phyloP scores from a whole-genome alignment of 2,329 filamentous ascomycete species.

The Xylariomycetidae sp. region DNA sequence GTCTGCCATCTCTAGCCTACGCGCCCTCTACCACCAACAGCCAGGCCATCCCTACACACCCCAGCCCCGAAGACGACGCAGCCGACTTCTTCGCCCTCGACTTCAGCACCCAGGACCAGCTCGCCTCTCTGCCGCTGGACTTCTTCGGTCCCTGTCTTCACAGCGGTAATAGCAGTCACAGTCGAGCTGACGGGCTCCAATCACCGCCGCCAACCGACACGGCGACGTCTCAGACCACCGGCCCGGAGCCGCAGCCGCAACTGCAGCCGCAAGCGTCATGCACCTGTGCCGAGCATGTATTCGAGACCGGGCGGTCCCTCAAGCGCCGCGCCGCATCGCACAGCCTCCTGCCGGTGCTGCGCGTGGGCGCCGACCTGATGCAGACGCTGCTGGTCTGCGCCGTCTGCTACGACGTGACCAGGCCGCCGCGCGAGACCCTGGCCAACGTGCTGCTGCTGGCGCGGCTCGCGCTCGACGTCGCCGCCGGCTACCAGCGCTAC shows the following conservation, averaged over 20 bases:
- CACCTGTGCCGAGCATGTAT: constrained; percentile 1
- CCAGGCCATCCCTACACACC: too few relatives aligned
- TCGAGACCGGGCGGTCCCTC: neutral
- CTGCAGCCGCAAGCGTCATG: neutral
- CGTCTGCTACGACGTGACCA: constrained; percentile 1
- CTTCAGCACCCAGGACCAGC: constrained; percentile 1
- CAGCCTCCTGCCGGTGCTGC: neutral
- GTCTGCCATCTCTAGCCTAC: neutral
- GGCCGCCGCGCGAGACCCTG: neutral
- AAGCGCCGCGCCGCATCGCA: neutral
- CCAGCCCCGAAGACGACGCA: neutral
- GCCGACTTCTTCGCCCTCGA: neutral
- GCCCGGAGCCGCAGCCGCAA: neutral
- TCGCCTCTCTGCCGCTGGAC: constrained; percentile 1
- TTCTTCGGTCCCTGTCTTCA: constrained; percentile 1
- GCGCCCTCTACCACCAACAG: too few relatives aligned
- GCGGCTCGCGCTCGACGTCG: constrained; percentile 1
- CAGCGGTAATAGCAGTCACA: neutral
- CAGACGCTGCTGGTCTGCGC: constrained; percentile 1
- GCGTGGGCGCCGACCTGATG: neutral
- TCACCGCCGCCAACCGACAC: neutral
- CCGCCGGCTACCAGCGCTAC: neutral
- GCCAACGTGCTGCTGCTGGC: constrained; percentile 1
- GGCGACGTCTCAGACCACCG: neutral
- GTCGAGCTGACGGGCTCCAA: neutral